Evolutionary conservation across 2,329 filamentous ascomycete species (phyloP).

Genomic region (Epichloe scottii): DNA sequence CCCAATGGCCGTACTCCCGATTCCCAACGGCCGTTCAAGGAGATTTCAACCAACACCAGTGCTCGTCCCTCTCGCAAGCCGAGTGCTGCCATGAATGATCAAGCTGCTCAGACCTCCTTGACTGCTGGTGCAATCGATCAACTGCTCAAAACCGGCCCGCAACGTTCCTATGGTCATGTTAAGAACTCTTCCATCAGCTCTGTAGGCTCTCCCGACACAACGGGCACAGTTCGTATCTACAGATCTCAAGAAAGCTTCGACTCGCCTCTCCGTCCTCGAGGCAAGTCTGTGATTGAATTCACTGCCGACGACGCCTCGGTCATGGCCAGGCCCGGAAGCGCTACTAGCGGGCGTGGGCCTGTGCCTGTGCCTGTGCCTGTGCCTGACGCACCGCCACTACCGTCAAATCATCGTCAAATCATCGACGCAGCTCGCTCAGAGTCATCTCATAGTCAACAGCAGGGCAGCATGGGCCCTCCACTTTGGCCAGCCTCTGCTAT

Average conservation of each 20-base stretch:
- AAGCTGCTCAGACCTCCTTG: slow-evolving; percentile 69
- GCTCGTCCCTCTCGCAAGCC: slow-evolving; percentile 27
- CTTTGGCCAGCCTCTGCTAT: slow-evolving; percentile 64
- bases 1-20: slow-evolving; percentile 35
- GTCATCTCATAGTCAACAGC: slow-evolving; percentile 33
- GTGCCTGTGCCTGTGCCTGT: slow-evolving; percentile 23
- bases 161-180: slow-evolving; percentile 15
- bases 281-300: slow-evolving; percentile 26
- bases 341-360: slow-evolving; percentile 47
- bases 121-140: slow-evolving; percentile 74
- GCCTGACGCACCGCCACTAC: slow-evolving; percentile 55
- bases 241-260: slow-evolving; percentile 38
- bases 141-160: slow-evolving; percentile 42
- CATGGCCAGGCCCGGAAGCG: slow-evolving; percentile 54
- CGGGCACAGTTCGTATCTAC: slow-evolving; percentile 30
- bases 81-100: slow-evolving; percentile 44
- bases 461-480: slow-evolving; percentile 69
- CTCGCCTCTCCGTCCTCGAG: slow-evolving; percentile 27
- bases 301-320: slow-evolving; percentile 25
- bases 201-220: slow-evolving; percentile 23
- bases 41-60: slow-evolving; percentile 47
- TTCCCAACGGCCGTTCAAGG: slow-evolving; percentile 45
- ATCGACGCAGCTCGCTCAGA: slow-evolving; percentile 66
- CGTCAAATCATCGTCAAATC: slow-evolving; percentile 67
- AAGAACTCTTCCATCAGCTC: slow-evolving; percentile 25